Conservation (phyloP, 2,329 filamentous ascomycete species). For the Fonsecaea monophora region DNA sequence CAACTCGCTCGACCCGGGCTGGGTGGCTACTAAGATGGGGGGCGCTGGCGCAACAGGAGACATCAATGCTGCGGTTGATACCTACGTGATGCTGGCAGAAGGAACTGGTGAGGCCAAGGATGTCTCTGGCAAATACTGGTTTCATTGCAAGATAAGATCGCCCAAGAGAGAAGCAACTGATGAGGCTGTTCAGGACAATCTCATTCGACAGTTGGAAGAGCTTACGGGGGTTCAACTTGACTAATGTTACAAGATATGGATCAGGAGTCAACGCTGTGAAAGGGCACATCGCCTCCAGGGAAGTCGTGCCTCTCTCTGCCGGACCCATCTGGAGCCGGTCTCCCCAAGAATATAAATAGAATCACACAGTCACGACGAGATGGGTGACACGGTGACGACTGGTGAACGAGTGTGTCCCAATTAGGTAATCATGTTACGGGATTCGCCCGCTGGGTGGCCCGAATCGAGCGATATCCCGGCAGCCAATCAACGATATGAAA, state of each 20-base stretch:
- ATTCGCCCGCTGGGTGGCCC: background rate
- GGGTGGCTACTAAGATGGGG: slow-evolving; percentile 62
- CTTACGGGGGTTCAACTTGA: slow-evolving; percentile 38
- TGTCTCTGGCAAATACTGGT: slow-evolving; percentile 51
- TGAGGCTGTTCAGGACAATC: slow-evolving; percentile 52
- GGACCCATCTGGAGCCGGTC: background rate
- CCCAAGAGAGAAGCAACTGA: slow-evolving; percentile 47
- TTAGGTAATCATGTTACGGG: background rate
- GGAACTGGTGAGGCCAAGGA: slow-evolving; percentile 46
- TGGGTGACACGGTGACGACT: too few relatives aligned
- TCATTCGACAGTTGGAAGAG: slow-evolving; percentile 49
- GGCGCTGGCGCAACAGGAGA: slow-evolving; percentile 56
- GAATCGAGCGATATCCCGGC: background rate
- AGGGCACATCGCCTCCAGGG: background rate
- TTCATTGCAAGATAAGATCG: slow-evolving; percentile 42
- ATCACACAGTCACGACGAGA: background rate
- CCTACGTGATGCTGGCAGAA: slow-evolving; percentile 58
- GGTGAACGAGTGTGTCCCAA: background rate
- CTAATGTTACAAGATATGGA: slow-evolving; percentile 8
- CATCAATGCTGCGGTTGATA: slow-evolving; percentile 56
- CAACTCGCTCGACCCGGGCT: slow-evolving; percentile 60
- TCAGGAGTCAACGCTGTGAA: background rate
- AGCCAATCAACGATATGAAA: slow-evolving; percentile 1
- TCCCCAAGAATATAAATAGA: background rate
- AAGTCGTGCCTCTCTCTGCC: background rate